Evolutionary conservation across 192 early-diverging fungal species (phyloP).

Genomic region (Gorgonomyces haynaldii): DNA sequence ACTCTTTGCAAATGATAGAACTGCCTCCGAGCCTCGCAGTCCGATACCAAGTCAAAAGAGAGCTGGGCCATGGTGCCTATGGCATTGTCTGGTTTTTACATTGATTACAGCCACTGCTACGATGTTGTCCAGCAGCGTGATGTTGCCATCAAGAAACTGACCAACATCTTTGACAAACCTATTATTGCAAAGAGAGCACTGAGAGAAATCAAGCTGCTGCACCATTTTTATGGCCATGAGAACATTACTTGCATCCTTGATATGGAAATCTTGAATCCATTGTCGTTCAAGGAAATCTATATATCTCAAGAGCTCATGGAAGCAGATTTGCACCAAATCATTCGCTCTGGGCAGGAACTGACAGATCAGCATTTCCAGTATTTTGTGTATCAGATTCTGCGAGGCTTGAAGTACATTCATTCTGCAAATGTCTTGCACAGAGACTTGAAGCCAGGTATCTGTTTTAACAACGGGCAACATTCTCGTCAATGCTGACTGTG

Average conservation of each 20-base stretch:
- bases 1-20: no score
- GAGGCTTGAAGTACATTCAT: slow-evolving; percentile 83
- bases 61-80: slow-evolving; percentile 84
- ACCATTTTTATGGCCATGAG: slow-evolving; percentile 88
- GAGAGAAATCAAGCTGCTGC: slow-evolving; percentile 83
- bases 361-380: slow-evolving; percentile 89
- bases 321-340: slow-evolving; percentile 87
- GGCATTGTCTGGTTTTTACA: slow-evolving; percentile 46
- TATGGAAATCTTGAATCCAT: slow-evolving; percentile 54
- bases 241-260: slow-evolving; percentile 62
- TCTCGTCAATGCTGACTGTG: slow-evolving; percentile 83
- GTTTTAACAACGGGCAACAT: slow-evolving; percentile 73
- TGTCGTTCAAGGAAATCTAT: slow-evolving; percentile 57
- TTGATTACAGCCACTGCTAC: no score
- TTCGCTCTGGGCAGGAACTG: slow-evolving; percentile 75
- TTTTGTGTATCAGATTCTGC: slow-evolving; percentile 70
- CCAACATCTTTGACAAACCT: slow-evolving; percentile 67
- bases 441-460: slow-evolving; percentile 68
- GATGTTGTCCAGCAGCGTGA: no score
- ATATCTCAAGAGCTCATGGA: slow-evolving; percentile 88
- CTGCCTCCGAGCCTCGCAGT: slow-evolving; percentile 22
- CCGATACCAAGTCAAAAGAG: slow-evolving; percentile 59
- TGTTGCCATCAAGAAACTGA: slow-evolving; percentile 78
- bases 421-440: slow-evolving; percentile 88
- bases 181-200: slow-evolving; percentile 81